Base-by-base conservation (phyloP, 208 protist species). In the Crithidia expoeki region DNA sequence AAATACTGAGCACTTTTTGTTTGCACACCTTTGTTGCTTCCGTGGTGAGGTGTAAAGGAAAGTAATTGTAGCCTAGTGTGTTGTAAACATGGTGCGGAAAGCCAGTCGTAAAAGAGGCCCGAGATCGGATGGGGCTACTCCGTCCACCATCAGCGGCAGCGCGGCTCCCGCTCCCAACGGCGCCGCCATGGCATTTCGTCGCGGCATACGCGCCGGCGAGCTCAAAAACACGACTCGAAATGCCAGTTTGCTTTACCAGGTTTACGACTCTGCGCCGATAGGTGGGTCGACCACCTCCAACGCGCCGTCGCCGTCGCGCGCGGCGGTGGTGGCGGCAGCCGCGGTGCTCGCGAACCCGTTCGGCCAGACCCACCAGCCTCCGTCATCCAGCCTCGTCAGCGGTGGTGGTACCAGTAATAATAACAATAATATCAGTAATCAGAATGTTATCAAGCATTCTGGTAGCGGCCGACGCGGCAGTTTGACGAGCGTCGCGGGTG, bases 291-390 rank as follows among this genome's bases (percentile, higher is more conserved):
- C 34, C n/a, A 10, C 23, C 11, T 34, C 38, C 0, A 38, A 2
- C 4, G 42, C 58, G 10, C 58, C 58, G 12, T 64, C 58, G 21
- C 58, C 58, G 28, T 64, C 58, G 17, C 58, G 52, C 58, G 58
- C 58, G 4, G 58, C 58, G 0, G 58, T 64, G 14, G 58, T 52
- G 27, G 58, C 58, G 2, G 60, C 60, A 7, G 60, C 60, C 10
- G 42, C 60, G 46, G 60, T 66, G 60, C 42, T 66, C 9, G 60
- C 60, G 9, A 55, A 66, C n/a, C 60, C 46, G 27, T 36, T 32
- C 0, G 60, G 60, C 10, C 60, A 55, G 42, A 10, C 12, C n/a
- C 14, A 28, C 2, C 19, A 42, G 2, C 21, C 46, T 17, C 46
- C 60, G 1, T 19, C 32, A 3, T 49, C 46, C n/a, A 23, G 47